These are phyloP conservation scores for Sistotremastrum niveocremeum DNA, from an alignment of 768 basidiomycete genomes.

Conservation along the genomic window DNA sequence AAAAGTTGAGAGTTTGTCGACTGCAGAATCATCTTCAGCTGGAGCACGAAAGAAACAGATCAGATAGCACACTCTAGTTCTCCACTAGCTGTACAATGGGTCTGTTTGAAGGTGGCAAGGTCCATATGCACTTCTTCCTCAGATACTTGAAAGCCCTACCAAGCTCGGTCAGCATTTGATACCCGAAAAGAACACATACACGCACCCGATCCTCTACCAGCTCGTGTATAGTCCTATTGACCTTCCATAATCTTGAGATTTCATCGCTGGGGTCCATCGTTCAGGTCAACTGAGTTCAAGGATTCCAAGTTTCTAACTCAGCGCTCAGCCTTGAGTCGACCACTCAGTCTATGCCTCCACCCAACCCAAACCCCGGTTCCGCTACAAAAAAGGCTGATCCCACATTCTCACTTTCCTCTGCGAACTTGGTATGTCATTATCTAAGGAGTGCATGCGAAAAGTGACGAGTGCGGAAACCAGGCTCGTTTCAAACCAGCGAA, in stretches of 20 bases:
- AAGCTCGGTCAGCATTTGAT: conserved; percentile 6
- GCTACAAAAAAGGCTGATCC: conserved; percentile 7
- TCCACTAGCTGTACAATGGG: conserved; percentile 56
- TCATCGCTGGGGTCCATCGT: conserved; percentile 65
- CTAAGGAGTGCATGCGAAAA: background rate
- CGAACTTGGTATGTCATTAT: no score
- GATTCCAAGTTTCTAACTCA: no score
- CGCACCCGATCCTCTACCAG: conserved; percentile 86
- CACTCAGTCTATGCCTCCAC: no score
- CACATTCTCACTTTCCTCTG: conserved; percentile 8
- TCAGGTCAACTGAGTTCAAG: no score
- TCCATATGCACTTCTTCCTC: conserved; percentile 91
- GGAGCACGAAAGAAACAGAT: background rate
- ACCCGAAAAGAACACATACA: conserved; percentile 5
- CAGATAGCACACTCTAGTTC: conserved; percentile 63
- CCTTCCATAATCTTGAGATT: conserved; percentile 85
- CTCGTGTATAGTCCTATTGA: conserved; percentile 93
- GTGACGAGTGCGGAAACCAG: conserved; percentile 21
- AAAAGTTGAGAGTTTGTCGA: conserved; percentile 83
- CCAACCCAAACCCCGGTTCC: conserved; percentile 5
- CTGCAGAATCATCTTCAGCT: conserved; percentile 26
- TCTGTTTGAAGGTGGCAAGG: conserved; percentile 58
- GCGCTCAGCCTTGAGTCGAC: background rate
- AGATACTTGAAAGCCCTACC: conserved; percentile 83
- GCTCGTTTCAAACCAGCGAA: conserved; percentile 74